Evolutionary conservation across 345 rosid species (phyloP), one percentile per base, ranked within the genome.

Genomic region (Excoecaria cochinchinensis): DNA sequence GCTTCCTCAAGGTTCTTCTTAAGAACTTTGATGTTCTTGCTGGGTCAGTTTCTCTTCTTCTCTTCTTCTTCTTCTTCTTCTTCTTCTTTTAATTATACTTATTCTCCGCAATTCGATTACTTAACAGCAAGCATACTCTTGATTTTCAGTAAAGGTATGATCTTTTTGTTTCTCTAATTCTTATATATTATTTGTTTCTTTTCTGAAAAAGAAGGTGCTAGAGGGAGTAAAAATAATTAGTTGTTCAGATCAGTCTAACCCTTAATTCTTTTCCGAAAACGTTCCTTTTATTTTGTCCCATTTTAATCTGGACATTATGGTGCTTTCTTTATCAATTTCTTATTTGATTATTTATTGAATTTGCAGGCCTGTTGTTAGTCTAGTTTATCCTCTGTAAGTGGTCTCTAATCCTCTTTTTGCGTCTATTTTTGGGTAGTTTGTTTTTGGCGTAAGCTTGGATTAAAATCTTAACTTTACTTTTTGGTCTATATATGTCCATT

Each of bases 361-460:
- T 75, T 82, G 87, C 92, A 92, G 98, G 89, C 98, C 98, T 75
- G 83, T 94, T 76, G 89, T 94, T 80, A 87, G 97, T 79, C 96
- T 94, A 50, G 91, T 82, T 70, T 94, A 94, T 82, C 98, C 98
- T 74, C 89, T 94, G 98, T 94, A 85, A 94, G 98, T 85, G 72
- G 25, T 51, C 14, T 51, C 58, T 1, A 61, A 17, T 21, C 36
- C 19, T 42, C 25, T 31, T 12, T 40, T 40, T 16, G 4, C 55
- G 69, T 59, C 40, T 52, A 13, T 40, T 42, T 39, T 65, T 62
- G 15, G 52, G 14, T 52, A 50, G 48, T 66, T 17, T 51, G 61
- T 31, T 16, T 3, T 72, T 14, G 44, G 2, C 36, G 19, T 14
- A 4, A 12, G 62, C 21, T n/a, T 17, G 69, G 4, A 40, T 40